Percentiles rank a stretch among this genome's conserved stretches.
Evolutionary conservation across 768 basidiomycete species (phyloP).

Genomic region (Mycena belliarum): DNA sequence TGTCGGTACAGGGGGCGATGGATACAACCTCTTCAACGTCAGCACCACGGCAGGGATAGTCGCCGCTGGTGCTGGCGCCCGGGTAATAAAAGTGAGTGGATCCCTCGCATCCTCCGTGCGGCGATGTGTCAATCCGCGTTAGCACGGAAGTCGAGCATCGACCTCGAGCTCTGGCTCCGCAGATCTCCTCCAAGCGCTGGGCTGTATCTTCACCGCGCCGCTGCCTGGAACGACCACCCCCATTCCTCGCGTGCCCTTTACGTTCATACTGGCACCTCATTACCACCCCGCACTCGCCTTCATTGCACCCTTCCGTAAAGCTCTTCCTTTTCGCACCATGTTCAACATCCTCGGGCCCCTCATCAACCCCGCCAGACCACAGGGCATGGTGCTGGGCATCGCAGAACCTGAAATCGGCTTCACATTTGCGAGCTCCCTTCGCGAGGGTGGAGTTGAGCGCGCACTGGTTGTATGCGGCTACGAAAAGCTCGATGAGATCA

Average conservation of each 20-base stretch:
- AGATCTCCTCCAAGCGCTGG: conserved; percentile 85
- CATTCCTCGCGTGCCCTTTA: conserved; percentile 75
- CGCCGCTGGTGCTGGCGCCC: conserved; percentile 90
- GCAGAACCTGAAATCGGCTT: conserved; percentile 78
- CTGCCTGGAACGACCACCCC: conserved; percentile 55
- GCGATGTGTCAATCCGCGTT: conserved; percentile 14
- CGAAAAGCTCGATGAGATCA: conserved; percentile 93
- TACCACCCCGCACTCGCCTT: conserved; percentile 87
- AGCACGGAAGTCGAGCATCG: conserved; percentile 92
- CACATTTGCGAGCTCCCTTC: conserved; percentile 77
- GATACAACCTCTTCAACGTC: conserved; percentile 95
- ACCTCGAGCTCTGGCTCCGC: conserved; percentile 95
- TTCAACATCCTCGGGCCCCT: conserved; percentile 95
- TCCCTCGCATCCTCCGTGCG: conserved; percentile 6
- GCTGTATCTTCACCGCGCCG: conserved; percentile 71
- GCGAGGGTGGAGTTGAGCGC: conserved; percentile 72
- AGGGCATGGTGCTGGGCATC: conserved; percentile 90
- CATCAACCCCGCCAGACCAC: conserved; percentile 86
- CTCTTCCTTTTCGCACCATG: conserved; percentile 92
- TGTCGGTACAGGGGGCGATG: conserved; percentile 94
- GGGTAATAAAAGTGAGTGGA: conserved; percentile 81
- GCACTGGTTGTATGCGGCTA: conserved; percentile 93
- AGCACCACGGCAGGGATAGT: conserved; percentile 93
- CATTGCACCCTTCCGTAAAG: conserved; percentile 81
- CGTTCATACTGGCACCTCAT: conserved; percentile 91